phyloP scores from a whole-genome alignment of 2,329 filamentous ascomycete species.

The Erysiphe neolycopersici region DNA sequence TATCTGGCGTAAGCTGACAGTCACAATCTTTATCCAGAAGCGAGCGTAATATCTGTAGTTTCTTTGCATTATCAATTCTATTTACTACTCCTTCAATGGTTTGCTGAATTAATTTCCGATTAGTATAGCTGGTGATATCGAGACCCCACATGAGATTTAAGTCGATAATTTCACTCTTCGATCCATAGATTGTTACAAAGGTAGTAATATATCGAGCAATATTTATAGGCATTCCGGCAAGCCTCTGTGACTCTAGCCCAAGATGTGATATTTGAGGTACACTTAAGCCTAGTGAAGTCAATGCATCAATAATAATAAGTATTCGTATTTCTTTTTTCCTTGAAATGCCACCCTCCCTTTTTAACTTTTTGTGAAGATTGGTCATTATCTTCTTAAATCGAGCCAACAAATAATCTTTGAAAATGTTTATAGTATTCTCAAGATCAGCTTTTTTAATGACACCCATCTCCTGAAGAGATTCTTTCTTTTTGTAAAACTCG shows the following conservation, averaged over 20 bases:
- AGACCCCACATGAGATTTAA: conserved; percentile 1
- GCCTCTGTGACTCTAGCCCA: conserved; percentile 2
- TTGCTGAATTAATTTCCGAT: conserved; percentile 6
- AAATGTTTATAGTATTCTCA: conserved; percentile 2
- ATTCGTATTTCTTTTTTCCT: conserved; percentile 3
- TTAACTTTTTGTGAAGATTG: conserved; percentile 1
- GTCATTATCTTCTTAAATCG: conserved; percentile 4
- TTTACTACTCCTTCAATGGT: conserved; percentile 2
- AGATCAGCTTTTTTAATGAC: conserved; percentile 7
- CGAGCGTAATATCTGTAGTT: conserved; percentile 6
- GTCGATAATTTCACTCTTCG: background rate
- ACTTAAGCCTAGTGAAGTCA: conserved; percentile 4
- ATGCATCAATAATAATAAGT: conserved; percentile 7
- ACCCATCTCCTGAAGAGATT: conserved; percentile 4
- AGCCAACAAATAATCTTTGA: conserved; percentile 6
- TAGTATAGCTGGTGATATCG: conserved; percentile 5
- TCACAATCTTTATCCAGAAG: conserved; percentile 3
- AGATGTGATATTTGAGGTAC: conserved; percentile 3
- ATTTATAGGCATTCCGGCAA: conserved; percentile 2
- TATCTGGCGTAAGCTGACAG: conserved; percentile 6
- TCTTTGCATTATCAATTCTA: conserved; percentile 5
- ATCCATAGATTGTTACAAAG: conserved; percentile 6
- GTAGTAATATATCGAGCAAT: conserved; percentile 5
- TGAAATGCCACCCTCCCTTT: background rate
- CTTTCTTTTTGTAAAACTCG: conserved; percentile 4